phyloP scores from a whole-genome alignment of 208 protist genomes.

The Leptomonas pyrrhocoris region DNA sequence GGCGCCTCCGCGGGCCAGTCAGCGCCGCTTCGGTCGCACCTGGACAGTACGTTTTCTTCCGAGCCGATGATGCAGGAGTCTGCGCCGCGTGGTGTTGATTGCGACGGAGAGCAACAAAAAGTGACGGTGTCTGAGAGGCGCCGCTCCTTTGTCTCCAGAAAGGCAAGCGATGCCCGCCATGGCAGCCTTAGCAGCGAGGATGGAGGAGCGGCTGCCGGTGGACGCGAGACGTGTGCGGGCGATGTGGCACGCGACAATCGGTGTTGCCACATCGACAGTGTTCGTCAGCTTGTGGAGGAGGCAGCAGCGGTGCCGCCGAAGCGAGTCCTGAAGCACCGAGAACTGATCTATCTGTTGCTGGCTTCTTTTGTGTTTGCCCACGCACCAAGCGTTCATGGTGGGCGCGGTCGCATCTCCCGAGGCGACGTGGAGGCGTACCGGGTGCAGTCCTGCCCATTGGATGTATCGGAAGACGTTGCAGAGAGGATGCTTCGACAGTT shows the following conservation, averaged over 20 bases:
- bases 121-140: too few relatives aligned
- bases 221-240: too few relatives aligned
- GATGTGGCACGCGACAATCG: too few relatives aligned
- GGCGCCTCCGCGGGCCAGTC: neutral
- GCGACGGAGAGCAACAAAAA: neutral
- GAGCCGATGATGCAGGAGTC: neutral
- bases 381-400: conserved; percentile 37
- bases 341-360: conserved; percentile 61
- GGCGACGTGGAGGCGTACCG: conserved; percentile 63
- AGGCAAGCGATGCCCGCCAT: too few relatives aligned
- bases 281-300: neutral
- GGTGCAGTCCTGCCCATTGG: conserved; percentile 49
- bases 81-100: neutral
- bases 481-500: conserved; percentile 42
- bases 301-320: neutral
- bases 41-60: conserved; percentile 25
- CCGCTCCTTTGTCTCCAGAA: too few relatives aligned
- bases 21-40: conserved; percentile 13
- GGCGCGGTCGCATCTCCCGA: conserved; percentile 47
- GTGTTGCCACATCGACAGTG: too few relatives aligned
- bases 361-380: conserved; percentile 58
- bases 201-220: too few relatives aligned
- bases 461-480: conserved; percentile 36
- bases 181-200: too few relatives aligned
- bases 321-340: neutral